A percentile compares a stretch with the other conserved stretches of the same genome.
Evolutionary conservation across 2,329 filamentous ascomycete genomes (phyloP).

Genomic region (Lachnellula occidentalis): DNA sequence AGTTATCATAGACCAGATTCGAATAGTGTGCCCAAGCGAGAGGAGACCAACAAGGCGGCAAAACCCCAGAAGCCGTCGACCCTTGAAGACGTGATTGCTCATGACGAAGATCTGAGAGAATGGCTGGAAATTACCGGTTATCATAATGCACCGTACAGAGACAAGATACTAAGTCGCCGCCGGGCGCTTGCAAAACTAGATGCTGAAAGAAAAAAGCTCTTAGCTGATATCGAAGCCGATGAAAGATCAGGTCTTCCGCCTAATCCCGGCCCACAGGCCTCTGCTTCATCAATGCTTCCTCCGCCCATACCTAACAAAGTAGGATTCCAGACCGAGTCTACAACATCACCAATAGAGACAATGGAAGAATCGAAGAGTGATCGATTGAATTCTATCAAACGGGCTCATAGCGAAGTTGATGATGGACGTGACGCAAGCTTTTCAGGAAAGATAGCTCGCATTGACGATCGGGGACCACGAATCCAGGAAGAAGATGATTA

Average conservation of each 20-base stretch:
- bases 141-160: constrained; percentile 31
- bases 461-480: constrained; percentile 17
- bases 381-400: constrained; percentile 25
- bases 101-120: constrained; percentile 31
- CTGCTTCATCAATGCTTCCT: constrained; percentile 20
- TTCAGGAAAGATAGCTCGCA: constrained; percentile 22
- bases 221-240: constrained; percentile 27
- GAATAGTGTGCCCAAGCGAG: constrained; percentile 8
- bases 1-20: constrained; percentile 4
- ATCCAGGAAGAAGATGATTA: constrained; percentile 17
- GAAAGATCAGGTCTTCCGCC: constrained; percentile 17
- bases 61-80: constrained; percentile 17
- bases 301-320: constrained; percentile 20
- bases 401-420: constrained; percentile 24
- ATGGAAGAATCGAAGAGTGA: constrained; percentile 11
- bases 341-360: constrained; percentile 4
- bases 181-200: constrained; percentile 30
- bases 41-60: constrained; percentile 15
- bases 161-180: constrained; percentile 26
- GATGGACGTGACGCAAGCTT: constrained; percentile 11
- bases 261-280: background rate
- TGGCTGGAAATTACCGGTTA: constrained; percentile 34
- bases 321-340: constrained; percentile 7
- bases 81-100: constrained; percentile 22
- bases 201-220: constrained; percentile 26